Percentiles rank a stretch among this genome's conserved stretches.
Conservation (phyloP, 2,329 filamentous ascomycete genomes). For the Botrytis galanthina region DNA sequence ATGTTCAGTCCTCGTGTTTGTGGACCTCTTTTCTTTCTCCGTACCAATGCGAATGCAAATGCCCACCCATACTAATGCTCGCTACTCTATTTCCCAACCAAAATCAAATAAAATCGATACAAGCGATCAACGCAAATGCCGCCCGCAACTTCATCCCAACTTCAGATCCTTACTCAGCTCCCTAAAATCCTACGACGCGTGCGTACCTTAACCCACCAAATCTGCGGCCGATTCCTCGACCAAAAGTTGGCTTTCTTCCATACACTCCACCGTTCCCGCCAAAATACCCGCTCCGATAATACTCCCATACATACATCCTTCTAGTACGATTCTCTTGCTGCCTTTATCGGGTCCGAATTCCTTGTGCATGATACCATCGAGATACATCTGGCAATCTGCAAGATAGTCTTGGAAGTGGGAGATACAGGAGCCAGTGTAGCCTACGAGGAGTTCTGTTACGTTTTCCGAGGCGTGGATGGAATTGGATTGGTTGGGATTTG, state of each 20-base stretch:
- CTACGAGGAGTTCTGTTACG: constrained; percentile 64
- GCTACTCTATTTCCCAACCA: background rate
- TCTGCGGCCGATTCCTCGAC: background rate
- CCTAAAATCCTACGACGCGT: background rate
- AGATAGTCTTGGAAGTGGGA: constrained; percentile 76
- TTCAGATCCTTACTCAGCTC: background rate
- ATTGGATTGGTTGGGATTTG: background rate
- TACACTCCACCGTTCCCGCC: constrained; percentile 42
- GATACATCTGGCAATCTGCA: constrained; percentile 64
- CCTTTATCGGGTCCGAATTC: constrained; percentile 41
- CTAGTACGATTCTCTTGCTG: constrained; percentile 47
- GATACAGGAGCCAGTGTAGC: constrained; percentile 78
- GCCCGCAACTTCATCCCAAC: background rate
- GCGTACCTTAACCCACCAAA: background rate
- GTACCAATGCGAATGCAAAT: background rate
- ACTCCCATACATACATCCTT: constrained; percentile 59
- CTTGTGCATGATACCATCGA: constrained; percentile 53
- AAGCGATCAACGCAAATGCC: background rate
- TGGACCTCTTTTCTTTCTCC: background rate
- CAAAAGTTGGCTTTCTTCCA: background rate
- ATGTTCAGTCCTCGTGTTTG: background rate
- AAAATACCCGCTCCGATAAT: constrained; percentile 61
- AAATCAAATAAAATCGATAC: background rate
- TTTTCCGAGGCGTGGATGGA: background rate
- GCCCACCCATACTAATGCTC: constrained; percentile 1